Percentiles rank a stretch among this genome's conserved stretches.
These are phyloP conservation scores for Inga leiocalycina DNA, from an alignment of 306 rosid genomes.

Conservation along the genomic window DNA sequence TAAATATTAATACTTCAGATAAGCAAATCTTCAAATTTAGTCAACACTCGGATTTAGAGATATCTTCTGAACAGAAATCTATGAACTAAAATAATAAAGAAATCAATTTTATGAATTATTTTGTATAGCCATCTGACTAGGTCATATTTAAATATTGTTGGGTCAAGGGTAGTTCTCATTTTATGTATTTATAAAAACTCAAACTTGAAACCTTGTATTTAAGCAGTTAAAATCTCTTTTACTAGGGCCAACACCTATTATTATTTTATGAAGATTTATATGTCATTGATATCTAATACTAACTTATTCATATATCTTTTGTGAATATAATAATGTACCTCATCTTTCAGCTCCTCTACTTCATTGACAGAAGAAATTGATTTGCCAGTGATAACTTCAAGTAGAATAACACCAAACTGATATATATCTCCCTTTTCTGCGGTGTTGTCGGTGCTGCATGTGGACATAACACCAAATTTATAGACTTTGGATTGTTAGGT, in stretches of 20 bases:
- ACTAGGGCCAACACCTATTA: too few relatives aligned
- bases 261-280: too few relatives aligned
- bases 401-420: conserved; percentile 78
- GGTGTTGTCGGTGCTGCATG: conserved; percentile 45
- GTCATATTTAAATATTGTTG: too few relatives aligned
- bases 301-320: background rate
- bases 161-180: too few relatives aligned
- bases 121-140: too few relatives aligned
- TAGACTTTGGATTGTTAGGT: background rate
- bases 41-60: background rate
- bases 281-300: background rate
- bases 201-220: too few relatives aligned
- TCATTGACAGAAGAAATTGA: conserved; percentile 53
- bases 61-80: background rate
- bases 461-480: background rate
- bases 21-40: background rate
- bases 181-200: too few relatives aligned
- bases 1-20: background rate
- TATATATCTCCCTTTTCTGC: conserved; percentile 89
- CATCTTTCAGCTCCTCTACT: conserved; percentile 61
- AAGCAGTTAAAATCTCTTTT: too few relatives aligned
- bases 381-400: conserved; percentile 80
- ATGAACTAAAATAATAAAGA: background rate
- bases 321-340: conserved; percentile 45
- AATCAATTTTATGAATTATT: background rate